Evolutionary conservation across 2,329 filamentous ascomycete species (phyloP).

Genomic region (Exophiala oligosperma): DNA sequence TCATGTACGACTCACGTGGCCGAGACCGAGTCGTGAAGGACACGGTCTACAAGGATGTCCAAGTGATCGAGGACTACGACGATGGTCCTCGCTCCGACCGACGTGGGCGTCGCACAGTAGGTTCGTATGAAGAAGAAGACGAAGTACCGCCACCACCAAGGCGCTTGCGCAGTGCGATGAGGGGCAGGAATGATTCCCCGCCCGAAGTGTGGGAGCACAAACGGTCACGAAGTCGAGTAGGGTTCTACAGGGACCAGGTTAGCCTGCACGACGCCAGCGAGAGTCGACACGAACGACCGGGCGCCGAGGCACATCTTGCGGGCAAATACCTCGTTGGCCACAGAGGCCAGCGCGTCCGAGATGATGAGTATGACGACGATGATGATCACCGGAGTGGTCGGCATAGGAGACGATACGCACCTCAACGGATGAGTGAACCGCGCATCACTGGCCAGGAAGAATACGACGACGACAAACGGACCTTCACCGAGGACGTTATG

Average conservation of each 20-base stretch:
- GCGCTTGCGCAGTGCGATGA: conserved; percentile 16
- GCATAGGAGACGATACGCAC: conserved; percentile 33
- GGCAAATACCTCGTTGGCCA: conserved; percentile 21
- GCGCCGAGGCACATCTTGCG: conserved; percentile 23
- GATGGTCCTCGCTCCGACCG: conserved; percentile 11
- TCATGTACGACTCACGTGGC: conserved; percentile 9
- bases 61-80: conserved; percentile 22
- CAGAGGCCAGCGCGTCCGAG: not conserved
- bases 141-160: conserved; percentile 1
- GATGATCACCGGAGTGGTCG: conserved; percentile 21
- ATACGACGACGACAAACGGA: conserved; percentile 29
- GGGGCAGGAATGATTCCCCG: conserved; percentile 17
- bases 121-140: conserved; percentile 9
- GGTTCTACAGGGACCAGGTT: conserved; percentile 23
- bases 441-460: conserved; percentile 27
- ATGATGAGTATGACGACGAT: conserved; percentile 9
- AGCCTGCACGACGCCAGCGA: conserved; percentile 25
- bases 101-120: conserved; percentile 6
- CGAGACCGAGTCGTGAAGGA: conserved; percentile 11
- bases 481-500: conserved; percentile 24
- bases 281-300: conserved; percentile 24
- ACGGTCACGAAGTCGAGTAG: conserved; percentile 18
- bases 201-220: conserved; percentile 9
- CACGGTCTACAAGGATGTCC: conserved; percentile 19
- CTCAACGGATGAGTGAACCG: conserved; percentile 29